Evolutionary conservation across 352 stramenopile genomes (phyloP), one percentile per base, ranked within the genome.

Genomic region (Plasmopara muralis): DNA sequence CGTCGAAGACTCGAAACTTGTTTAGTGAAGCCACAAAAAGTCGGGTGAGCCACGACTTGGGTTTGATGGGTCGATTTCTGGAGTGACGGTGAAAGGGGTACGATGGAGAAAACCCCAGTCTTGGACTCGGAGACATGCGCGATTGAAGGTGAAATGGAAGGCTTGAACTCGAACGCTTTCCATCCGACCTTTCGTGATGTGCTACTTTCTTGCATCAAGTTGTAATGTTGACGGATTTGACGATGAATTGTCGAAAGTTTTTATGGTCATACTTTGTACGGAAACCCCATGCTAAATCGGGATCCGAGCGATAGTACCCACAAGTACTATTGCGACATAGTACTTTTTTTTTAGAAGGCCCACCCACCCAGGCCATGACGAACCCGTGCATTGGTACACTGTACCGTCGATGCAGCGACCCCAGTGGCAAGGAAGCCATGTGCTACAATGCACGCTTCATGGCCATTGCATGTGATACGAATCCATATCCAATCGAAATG

Each of bases 381-480:
- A 39, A 53, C 7, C 46, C 62, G 9, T 82, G 68, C 58, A 65
- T 73, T 37, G 72, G 72, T 1, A 71, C 53, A 3, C 47, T 78
- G 29, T 78, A 70, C 46, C 58, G 64, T n/a, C 38, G 70, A 43
- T 80, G 72, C 34, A 6, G 14, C 2, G 29, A 61, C 20, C 9
- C 44, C 2, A 49, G 15, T 18, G 54, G 43, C 1, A 34, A 42
- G 12, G 47, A 61, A 39, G 59, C 59, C 1, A 75, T 75, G 57
- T 75, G 69, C 47, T 76, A 63, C 41, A 73, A 68, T 37, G 60
- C 56, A 6, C 30, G 64, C 15, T 63, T 65, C 43, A 68, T 68
- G 50, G 39, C 45, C 2, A 58, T 77, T 2, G 49, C 58, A 8
- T 77, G 68, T 35, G 44, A 57, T 28, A 35, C 44, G 14, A 66